A percentile compares a stretch with the other conserved stretches of the same genome.
Conservation (phyloP, 768 basidiomycete genomes). For the Coprinopsis marcescibilis region DNA sequence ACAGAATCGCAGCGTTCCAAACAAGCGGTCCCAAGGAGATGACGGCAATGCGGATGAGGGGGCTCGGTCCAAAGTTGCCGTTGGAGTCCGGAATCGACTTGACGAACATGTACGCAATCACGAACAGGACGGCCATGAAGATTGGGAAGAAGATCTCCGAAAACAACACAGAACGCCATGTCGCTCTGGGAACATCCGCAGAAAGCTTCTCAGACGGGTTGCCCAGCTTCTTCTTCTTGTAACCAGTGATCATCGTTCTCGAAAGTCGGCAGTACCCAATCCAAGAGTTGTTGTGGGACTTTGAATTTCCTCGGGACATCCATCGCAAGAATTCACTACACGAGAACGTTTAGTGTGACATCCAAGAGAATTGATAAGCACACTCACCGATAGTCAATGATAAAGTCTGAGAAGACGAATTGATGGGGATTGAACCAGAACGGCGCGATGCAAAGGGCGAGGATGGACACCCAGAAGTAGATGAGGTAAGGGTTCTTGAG, state of each 20-base stretch:
- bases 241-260: constrained; percentile 99
- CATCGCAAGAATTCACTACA: constrained; percentile 92
- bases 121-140: constrained; percentile 79
- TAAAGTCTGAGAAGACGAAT: constrained; percentile 94
- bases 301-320: constrained; percentile 98
- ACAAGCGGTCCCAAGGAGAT: constrained; percentile 93
- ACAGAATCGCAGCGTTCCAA: constrained; percentile 85
- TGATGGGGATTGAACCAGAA: constrained; percentile 99
- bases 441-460: constrained; percentile 88
- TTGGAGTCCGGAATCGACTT: constrained; percentile 71
- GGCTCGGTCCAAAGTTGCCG: constrained; percentile 67
- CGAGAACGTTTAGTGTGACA: constrained; percentile 6
- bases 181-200: constrained; percentile 89
- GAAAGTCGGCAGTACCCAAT: constrained; percentile 98
- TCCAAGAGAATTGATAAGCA: not conserved
- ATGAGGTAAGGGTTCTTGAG: constrained; percentile 90
- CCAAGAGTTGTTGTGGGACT: constrained; percentile 97
- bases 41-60: constrained; percentile 88
- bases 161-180: constrained; percentile 85
- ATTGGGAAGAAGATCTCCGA: constrained; percentile 85
- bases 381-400: constrained; percentile 86
- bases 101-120: constrained; percentile 88
- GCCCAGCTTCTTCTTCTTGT: constrained; percentile 96
- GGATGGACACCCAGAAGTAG: constrained; percentile 97
- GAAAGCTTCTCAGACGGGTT: constrained; percentile 97